Evolutionary conservation across 768 basidiomycete genomes (phyloP), one percentile per base, ranked within the genome.

Genomic region (Leccinum boreale): DNA sequence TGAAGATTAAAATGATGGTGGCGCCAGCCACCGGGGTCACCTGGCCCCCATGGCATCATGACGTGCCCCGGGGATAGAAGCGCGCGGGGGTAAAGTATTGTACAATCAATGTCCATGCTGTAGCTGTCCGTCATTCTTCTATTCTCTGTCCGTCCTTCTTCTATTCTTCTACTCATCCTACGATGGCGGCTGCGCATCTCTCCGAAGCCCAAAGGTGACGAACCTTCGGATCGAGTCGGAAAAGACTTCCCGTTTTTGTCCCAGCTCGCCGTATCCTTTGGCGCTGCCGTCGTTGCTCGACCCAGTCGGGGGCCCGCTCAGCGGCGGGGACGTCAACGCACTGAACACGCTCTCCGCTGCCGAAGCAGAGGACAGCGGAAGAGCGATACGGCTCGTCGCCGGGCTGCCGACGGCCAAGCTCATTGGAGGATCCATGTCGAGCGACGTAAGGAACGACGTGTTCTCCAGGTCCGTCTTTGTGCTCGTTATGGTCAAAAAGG

Each of bases 401-500:
- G 90, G 89, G 62, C 87, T 89, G 5, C 84, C 76, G 17, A 87
- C 74, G 45, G 78, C 83, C n/a, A 79, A 74, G 50, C 74, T 79
- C 5, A 78, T 70, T 0, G 84, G 76, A 1, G 94, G 94, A 62
- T 98, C 95, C 97, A 99, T 99, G 72, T 99, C 97, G 31, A 99
- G 81, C 0, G 87, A 82, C 0, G 94, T 89, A 31, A 99, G 83
- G 81, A 99, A 98, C 0, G 97, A 98, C 0, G 90, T 89, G 70
- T 83, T 87, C 60, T 91, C 85, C 14, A 99, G 80, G 54, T 98
- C 94, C 26, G 85, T 81, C 69, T 93, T 92, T 5, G 91, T 94
- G 64, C 96, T 96, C 31, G 96, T 98, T 56, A 92, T 88, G 7
- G 91, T 89, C 42, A 98, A 78, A 77, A 98, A 99, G 21, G 87